Percentiles rank a stretch among this genome's conserved stretches.
phyloP scores from a whole-genome alignment of 2,329 filamentous ascomycete species.

The Bretziella fagacearum region DNA sequence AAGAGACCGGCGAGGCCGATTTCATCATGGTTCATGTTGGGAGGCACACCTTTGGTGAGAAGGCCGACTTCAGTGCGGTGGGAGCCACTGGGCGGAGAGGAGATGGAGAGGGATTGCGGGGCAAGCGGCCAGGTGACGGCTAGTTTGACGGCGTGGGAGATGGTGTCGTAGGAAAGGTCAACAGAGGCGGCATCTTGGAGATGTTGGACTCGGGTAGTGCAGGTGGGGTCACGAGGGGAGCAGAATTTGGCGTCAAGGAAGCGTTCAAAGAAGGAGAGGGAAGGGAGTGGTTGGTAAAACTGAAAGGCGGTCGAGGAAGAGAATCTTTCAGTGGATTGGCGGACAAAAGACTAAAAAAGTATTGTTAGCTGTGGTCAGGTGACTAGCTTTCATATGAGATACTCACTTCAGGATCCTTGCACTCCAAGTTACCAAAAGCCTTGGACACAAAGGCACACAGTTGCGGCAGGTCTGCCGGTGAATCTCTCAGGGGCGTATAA shows the following conservation, averaged over 20 bases:
- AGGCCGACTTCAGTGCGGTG: constrained; percentile 67
- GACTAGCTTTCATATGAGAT: background rate
- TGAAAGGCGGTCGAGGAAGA: constrained; percentile 39
- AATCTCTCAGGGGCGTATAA: constrained; percentile 38
- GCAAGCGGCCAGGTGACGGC: constrained; percentile 45
- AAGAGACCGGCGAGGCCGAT: constrained; percentile 64
- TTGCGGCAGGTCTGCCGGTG: background rate
- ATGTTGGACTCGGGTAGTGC: constrained; percentile 29
- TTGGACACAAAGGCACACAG: constrained; percentile 43
- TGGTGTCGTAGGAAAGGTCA: constrained; percentile 61
- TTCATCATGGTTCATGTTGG: constrained; percentile 49
- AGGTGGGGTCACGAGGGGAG: constrained; percentile 27
- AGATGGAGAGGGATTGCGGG: constrained; percentile 2
- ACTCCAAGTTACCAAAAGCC: constrained; percentile 41
- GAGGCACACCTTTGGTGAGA: constrained; percentile 45
- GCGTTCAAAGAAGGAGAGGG: constrained; percentile 35
- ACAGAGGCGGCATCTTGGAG: constrained; percentile 41
- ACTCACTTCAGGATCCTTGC: constrained; percentile 21
- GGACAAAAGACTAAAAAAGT: constrained; percentile 41
- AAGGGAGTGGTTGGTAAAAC: constrained; percentile 50
- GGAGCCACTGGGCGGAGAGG: background rate
- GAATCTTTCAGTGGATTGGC: constrained; percentile 28
- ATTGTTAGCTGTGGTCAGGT: background rate
- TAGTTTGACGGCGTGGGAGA: constrained; percentile 46
- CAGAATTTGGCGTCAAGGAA: constrained; percentile 40